Base-by-base conservation (phyloP, 2,329 filamentous ascomycete genomes). In the Fusarium robinianum region DNA sequence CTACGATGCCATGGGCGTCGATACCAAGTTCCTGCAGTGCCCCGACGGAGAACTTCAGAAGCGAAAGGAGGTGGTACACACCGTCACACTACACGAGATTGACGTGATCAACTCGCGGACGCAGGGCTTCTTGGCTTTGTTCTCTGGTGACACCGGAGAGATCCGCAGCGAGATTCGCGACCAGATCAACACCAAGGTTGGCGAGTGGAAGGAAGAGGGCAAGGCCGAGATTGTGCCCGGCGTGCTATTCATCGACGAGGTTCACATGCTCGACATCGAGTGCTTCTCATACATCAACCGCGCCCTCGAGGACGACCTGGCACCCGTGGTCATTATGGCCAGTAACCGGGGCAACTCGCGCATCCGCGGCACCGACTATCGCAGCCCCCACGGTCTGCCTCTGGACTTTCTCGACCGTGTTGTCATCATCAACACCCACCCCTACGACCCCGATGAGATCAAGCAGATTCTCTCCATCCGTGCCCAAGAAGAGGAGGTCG, bases 201-300 rank as follows among this genome's bases (percentile, higher is more conserved):
- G 86, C 33, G 94, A 99, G 72, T 99, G 94, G 94, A 96, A 95
- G 72, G 94, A 99, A 70, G 94, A 99, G 72, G 94, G 94, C 72
- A 99, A 99, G 71, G 94, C 94, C 3, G 91, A 95, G 72, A 97
- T 99, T 41, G 90, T 99, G 1, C 94, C 94, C 0, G 94, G 94
- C 31, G 94, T 99, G 6, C 76, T 99, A 6, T 99, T 99, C 76
- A 95, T 99, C 63, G 94, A 99, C 63, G 94, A 99, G 74, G 92
- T 99, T 5, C 94, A 99, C 77, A 97, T 99, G 92, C 87, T 99
- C 45, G 94, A 99, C 68, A 96, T 97, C 55, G 94, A 99, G 71
- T 97, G 92, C 75, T 99, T 96, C 76, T 95, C 90, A 30, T 99
- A 95, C 76, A 87, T 99, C 77, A 99, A 99, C 76, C 88, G 94